A percentile compares a stretch with the other conserved stretches of the same genome.
Conservation (phyloP, 2,329 filamentous ascomycete species). For the Ilyonectria robusta region DNA sequence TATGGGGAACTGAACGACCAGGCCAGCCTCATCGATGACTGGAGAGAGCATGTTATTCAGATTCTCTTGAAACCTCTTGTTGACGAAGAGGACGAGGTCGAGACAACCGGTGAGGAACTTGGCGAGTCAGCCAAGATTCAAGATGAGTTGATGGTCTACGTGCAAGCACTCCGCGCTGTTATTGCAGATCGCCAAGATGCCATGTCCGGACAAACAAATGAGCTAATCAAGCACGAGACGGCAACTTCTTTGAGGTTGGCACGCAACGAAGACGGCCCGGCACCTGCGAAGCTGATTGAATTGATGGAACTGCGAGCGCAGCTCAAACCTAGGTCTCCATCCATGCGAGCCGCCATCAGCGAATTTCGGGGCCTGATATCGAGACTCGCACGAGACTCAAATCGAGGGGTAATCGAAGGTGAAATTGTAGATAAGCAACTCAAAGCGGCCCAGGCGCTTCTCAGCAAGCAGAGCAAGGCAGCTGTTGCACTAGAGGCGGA, state of each 20-base stretch:
- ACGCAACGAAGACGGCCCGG: conserved; percentile 75
- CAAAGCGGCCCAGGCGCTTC: conserved; percentile 68
- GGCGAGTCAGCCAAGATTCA: conserved; percentile 89
- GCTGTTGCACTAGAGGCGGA: conserved; percentile 73
- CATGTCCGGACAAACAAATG: conserved; percentile 83
- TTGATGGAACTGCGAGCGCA: conserved; percentile 64
- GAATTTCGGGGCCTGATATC: conserved; percentile 78
- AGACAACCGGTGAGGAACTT: conserved; percentile 91
- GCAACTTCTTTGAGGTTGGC: conserved; percentile 73
- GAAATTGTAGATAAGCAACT: conserved; percentile 76
- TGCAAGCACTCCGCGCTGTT: conserved; percentile 81
- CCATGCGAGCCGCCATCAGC: conserved; percentile 78
- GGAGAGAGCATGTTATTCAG: conserved; percentile 80
- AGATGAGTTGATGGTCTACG: conserved; percentile 90
- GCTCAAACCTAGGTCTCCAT: conserved; percentile 70
- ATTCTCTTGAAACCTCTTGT: conserved; percentile 82
- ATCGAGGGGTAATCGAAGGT: conserved; percentile 76
- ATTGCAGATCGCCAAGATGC: conserved; percentile 85
- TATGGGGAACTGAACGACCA: conserved; percentile 79
- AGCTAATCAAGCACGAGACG: conserved; percentile 81
- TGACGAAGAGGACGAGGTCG: conserved; percentile 81
- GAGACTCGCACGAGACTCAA: conserved; percentile 58
- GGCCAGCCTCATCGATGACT: conserved; percentile 78
- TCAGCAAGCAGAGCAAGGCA: conserved; percentile 66
- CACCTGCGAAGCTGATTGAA: conserved; percentile 73